Evolutionary conservation across 1,284 basidiomycete species (phyloP), one percentile per base, ranked within the genome.

Genomic region (Tilletia setariae): DNA sequence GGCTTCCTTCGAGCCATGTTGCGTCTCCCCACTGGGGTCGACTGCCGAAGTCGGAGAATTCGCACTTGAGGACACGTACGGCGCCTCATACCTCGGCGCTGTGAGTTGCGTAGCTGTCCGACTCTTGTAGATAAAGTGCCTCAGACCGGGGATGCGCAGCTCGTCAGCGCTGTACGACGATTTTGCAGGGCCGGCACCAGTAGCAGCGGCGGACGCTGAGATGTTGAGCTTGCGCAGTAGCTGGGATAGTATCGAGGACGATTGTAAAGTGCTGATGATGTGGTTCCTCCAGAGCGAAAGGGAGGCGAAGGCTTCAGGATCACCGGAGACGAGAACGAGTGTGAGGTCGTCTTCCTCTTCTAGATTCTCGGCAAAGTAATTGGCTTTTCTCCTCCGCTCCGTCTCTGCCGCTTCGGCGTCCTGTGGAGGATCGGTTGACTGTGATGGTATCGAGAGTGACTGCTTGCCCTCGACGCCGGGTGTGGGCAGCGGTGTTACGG

Each of bases 51-150:
- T 40, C 11, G 35, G 35, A 40, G 35, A 40, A 11, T 16, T 16
- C 46, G 16, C 46, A 49, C 19, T 23, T 16, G 16, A 23, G 6
- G 19, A 49, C 11, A 61, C 15, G 56, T 61, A 61, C 19, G 56
- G 56, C 2, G 30, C 30, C 56, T 61, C 56, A 21, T 32, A 61
- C 56, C 56, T 83, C 0, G 94, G 93, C 72, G 87, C 85, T 0
- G 93, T 96, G 42, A 95, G 86, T 81, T 98, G 95, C 21, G 64
- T 51, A 4, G n/a, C 25, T 21, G 46, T 85, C 21, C 92, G 87
- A 21, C 91, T 92, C 84, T 96, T 97, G 86, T 96, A 98, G 65
- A 96, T 84, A 80, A 98, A 98, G 83, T 98, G 95, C 32, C 91
- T 87, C 30, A 98, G 84, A 0, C 94, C 94, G 0, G 93, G 91